Evolutionary conservation across 768 basidiomycete genomes (phyloP).

Genomic region (Pulveroboletus frians): DNA sequence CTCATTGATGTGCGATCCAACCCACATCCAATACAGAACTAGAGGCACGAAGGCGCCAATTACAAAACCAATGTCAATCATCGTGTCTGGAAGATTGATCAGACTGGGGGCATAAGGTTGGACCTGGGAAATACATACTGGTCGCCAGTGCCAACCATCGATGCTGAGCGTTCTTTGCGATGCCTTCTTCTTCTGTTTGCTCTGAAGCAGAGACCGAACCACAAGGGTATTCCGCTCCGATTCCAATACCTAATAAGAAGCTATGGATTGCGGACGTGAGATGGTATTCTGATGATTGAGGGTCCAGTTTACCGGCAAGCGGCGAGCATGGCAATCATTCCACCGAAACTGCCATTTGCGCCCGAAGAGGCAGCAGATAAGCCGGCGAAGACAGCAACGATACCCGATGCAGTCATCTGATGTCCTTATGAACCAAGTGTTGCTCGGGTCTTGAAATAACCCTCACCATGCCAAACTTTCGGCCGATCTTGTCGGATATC

Average conservation of each 20-base stretch:
- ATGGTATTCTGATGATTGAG: neutral
- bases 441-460: neutral
- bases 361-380: conserved; percentile 82
- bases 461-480: conserved; percentile 82
- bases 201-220: conserved; percentile 87
- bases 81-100: conserved; percentile 46
- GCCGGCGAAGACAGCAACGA: conserved; percentile 78
- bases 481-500: conserved; percentile 80
- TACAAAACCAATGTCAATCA: conserved; percentile 86
- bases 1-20: conserved; percentile 5
- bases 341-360: conserved; percentile 61
- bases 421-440: conserved; percentile 11
- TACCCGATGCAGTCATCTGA: conserved; percentile 76
- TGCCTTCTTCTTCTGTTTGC: conserved; percentile 78
- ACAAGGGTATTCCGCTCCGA: conserved; percentile 87
- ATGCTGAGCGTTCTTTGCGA: conserved; percentile 77
- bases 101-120: neutral
- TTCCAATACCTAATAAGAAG: conserved; percentile 84
- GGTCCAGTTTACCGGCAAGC: conserved; percentile 57
- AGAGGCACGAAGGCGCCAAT: conserved; percentile 76
- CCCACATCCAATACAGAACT: conserved; percentile 85
- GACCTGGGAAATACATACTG: conserved; percentile 44
- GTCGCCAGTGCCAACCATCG: conserved; percentile 86
- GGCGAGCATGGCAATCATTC: conserved; percentile 71
- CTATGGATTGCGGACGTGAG: conserved; percentile 32